phyloP scores from a whole-genome alignment of 2,329 filamentous ascomycete species.

The Xylaria digitata region DNA sequence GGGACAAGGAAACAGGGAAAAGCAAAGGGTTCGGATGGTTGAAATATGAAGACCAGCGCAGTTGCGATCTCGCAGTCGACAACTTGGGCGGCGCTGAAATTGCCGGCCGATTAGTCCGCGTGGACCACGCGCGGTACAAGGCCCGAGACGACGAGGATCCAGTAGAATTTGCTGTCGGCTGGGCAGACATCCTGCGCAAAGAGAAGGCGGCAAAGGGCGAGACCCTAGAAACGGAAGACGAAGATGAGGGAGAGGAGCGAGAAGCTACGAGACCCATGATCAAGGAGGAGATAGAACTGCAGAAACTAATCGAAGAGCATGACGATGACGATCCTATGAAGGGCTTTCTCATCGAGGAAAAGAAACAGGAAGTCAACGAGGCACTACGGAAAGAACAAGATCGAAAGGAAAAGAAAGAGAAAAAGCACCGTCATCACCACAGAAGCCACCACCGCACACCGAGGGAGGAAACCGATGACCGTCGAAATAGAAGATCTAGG shows the following conservation, averaged over 20 bases:
- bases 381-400: slow-evolving; percentile 67
- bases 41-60: slow-evolving; percentile 98
- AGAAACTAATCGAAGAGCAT: slow-evolving; percentile 78
- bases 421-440: slow-evolving; percentile 55
- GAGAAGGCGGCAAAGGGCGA: slow-evolving; percentile 58
- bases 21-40: slow-evolving; percentile 94
- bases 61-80: slow-evolving; percentile 94
- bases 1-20: slow-evolving; percentile 96
- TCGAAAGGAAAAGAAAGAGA: slow-evolving; percentile 61
- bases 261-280: slow-evolving; percentile 69
- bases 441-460: slow-evolving; percentile 60
- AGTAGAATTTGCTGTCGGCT: slow-evolving; percentile 68
- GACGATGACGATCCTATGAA: slow-evolving; percentile 99
- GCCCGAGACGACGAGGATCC: slow-evolving; percentile 80
- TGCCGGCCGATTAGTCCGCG: slow-evolving; percentile 80
- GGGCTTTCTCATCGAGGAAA: slow-evolving; percentile 86
- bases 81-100: slow-evolving; percentile 91
- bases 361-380: slow-evolving; percentile 85
- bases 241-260: slow-evolving; percentile 55
- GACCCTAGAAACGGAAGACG: slow-evolving; percentile 53
- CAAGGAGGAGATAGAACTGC: slow-evolving; percentile 84
- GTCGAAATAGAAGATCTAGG: slow-evolving; percentile 51
- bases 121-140: slow-evolving; percentile 96
- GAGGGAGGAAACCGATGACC: slow-evolving; percentile 46
- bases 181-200: slow-evolving; percentile 68